Evolutionary conservation across 1,139 yeast genomes (phyloP).

Genomic region (Zygosaccharomyces sapae): DNA sequence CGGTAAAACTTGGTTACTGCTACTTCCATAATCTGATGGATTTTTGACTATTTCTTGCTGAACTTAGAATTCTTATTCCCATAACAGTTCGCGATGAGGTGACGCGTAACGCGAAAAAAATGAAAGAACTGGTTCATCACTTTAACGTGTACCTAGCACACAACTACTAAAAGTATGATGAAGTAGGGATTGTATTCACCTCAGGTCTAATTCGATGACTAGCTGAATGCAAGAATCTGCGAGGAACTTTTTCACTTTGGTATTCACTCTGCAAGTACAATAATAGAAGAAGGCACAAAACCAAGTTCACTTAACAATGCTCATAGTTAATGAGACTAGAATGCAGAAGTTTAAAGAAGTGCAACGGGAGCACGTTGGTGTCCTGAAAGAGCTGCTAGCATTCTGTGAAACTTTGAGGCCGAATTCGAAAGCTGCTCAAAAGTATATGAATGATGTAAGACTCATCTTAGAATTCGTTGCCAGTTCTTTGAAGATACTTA

Average conservation of each 20-base stretch:
- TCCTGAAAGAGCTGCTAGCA: constrained; percentile 9
- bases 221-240: too few relatives aligned
- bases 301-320: neutral
- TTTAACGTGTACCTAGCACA: neutral
- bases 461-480: constrained; percentile 11
- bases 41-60: neutral
- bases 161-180: neutral
- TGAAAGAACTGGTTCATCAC: neutral
- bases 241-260: too few relatives aligned
- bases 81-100: neutral
- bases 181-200: too few relatives aligned
- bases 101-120: constrained; percentile 8
- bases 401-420: constrained; percentile 14
- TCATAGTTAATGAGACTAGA: constrained; percentile 1
- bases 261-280: neutral
- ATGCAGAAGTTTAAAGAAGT: constrained; percentile 2
- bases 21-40: too few relatives aligned
- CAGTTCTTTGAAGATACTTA: constrained; percentile 5
- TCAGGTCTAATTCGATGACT: too few relatives aligned
- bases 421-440: constrained; percentile 9
- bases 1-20: too few relatives aligned
- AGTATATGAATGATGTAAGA: constrained; percentile 13
- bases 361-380: constrained; percentile 9
- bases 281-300: too few relatives aligned
- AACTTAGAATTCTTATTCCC: constrained; percentile 1